These are phyloP conservation scores for Diospyros lotus DNA, from an alignment of 148 eudicot genomes.

Conservation along the genomic window DNA sequence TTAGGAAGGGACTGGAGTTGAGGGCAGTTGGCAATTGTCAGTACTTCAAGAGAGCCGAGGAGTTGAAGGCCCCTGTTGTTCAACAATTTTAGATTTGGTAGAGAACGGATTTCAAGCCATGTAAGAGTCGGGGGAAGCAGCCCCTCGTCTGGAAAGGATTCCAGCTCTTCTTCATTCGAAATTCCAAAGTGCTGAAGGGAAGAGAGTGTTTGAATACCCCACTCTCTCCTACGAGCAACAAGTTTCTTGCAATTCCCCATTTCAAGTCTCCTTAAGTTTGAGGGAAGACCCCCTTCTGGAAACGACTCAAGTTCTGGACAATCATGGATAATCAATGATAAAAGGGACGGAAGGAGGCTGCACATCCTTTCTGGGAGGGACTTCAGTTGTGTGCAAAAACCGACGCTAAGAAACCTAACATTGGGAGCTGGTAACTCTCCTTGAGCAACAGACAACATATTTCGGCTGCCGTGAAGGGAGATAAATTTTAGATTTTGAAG, in stretches of 20 bases:
- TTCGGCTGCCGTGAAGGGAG: not conserved
- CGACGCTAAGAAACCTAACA: not conserved
- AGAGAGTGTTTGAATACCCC: not conserved
- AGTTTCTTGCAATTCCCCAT: not conserved
- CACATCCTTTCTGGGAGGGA: not conserved
- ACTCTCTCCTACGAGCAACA: not conserved
- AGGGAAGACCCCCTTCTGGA: not conserved
- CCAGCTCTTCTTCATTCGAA: not conserved
- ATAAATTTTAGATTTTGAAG: not conserved
- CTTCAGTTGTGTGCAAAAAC: not conserved
- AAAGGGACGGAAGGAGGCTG: not conserved
- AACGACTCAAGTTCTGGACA: not conserved
- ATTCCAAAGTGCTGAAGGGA: not conserved
- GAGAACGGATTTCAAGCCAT: accelerated
- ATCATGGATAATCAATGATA: not conserved
- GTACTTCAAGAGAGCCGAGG: not conserved
- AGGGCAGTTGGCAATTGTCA: not conserved
- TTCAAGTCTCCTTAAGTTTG: not conserved
- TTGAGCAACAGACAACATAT: no score
- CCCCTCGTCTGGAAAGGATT: not conserved
- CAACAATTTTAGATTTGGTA: not conserved
- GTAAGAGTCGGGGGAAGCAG: not conserved
- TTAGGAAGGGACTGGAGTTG: constrained; percentile 4
- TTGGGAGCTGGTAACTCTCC: not conserved
- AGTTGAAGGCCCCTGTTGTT: not conserved